Conservation (phyloP, 345 rosid genomes). For the Melastoma malabathricum region DNA sequence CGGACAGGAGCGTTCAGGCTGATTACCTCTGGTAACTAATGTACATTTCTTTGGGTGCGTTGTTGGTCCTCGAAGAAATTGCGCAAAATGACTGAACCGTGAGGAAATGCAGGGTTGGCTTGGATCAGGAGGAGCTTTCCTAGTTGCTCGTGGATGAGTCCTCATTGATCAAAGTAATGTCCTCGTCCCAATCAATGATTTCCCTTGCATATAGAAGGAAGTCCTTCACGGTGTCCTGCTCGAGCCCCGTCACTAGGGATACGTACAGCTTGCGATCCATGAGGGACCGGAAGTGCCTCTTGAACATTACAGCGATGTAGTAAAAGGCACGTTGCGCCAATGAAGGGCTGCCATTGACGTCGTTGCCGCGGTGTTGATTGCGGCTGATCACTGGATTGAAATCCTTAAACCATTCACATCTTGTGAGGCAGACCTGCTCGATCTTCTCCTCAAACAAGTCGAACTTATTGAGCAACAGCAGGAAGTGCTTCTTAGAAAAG, state of each 20-base stretch:
- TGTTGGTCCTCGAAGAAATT: no score
- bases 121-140: slow-evolving; percentile 36
- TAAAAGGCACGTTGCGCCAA: slow-evolving; percentile 58
- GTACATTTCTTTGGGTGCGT: no score
- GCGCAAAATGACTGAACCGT: no score
- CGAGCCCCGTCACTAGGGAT: slow-evolving; percentile 35
- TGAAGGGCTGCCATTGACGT: slow-evolving; percentile 22
- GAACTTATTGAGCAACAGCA: slow-evolving; percentile 62
- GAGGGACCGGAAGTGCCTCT: slow-evolving; percentile 37
- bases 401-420: slow-evolving; percentile 75
- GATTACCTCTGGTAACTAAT: no score
- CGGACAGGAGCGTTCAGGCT: no score
- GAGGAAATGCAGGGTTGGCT: background rate
- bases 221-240: slow-evolving; percentile 44
- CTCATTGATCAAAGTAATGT: slow-evolving; percentile 17
- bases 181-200: slow-evolving; percentile 46
- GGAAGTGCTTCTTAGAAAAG: slow-evolving; percentile 58
- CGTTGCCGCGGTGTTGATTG: slow-evolving; percentile 11
- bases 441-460: slow-evolving; percentile 73
- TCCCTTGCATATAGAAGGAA: slow-evolving; percentile 51
- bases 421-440: slow-evolving; percentile 35
- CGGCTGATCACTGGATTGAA: slow-evolving; percentile 49
- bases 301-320: slow-evolving; percentile 60
- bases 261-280: slow-evolving; percentile 51
- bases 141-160: slow-evolving; percentile 31